Evolutionary conservation across 2,329 filamentous ascomycete genomes (phyloP).

Genomic region (Emergomyces pasteurianus): DNA sequence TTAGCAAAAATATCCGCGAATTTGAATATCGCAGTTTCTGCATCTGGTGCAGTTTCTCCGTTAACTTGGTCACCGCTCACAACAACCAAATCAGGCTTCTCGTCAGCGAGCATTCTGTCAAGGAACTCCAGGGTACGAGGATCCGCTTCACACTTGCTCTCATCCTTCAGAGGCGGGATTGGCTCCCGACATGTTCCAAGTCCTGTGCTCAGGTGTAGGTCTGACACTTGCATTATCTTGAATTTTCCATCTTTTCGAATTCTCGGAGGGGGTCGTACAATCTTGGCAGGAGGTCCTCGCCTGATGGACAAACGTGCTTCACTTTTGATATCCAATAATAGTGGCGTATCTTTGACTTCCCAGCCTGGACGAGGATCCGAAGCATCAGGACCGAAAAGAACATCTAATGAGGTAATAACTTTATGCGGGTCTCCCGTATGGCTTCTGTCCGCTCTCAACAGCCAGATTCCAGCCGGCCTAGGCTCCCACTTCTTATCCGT

Average conservation of each 20-base stretch:
- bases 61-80: conserved; percentile 93
- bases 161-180: conserved; percentile 60
- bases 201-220: conserved; percentile 86
- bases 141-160: conserved; percentile 73
- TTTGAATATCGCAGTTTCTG: conserved; percentile 89
- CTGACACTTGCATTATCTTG: conserved; percentile 94
- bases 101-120: conserved; percentile 69
- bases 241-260: conserved; percentile 85
- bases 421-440: conserved; percentile 63
- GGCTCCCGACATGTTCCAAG: conserved; percentile 75
- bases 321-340: conserved; percentile 53
- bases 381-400: conserved; percentile 82
- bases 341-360: conserved; percentile 61
- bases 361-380: conserved; percentile 81
- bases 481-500: conserved; percentile 61
- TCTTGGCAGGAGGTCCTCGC: conserved; percentile 53
- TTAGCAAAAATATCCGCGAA: conserved; percentile 73
- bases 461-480: conserved; percentile 66
- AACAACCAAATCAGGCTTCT: conserved; percentile 86
- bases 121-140: conserved; percentile 85
- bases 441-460: conserved; percentile 60
- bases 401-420: conserved; percentile 69
- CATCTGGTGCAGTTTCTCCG: conserved; percentile 81
- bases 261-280: conserved; percentile 58
- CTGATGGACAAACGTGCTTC: conserved; percentile 68